Evolutionary conservation across 768 basidiomycete species (phyloP), one percentile per base, ranked within the genome.

Genomic region (Lentinula raphanica): DNA sequence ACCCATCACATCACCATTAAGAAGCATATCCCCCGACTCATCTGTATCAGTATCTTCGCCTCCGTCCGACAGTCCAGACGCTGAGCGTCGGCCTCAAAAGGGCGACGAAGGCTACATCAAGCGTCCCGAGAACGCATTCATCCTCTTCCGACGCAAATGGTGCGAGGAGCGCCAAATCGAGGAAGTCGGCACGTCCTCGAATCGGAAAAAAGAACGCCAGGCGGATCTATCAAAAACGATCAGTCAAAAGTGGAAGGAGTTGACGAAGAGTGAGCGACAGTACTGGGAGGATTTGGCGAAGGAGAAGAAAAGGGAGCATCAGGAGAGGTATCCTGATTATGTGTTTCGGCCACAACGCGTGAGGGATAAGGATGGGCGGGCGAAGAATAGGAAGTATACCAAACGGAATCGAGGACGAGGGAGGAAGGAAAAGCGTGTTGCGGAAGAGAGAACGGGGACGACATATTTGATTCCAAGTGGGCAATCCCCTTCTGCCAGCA

Each of bases 81-180:
- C 73, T 64, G 84, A 85, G 59, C 82, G 82, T 61, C 71, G 80
- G 59, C 80, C 85, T 59, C 82, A 76, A 73, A 85, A 86, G 75
- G 88, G 89, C 63, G 88, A 90, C 71, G 87, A 87, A 46, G 87
- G 87, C 70, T 91, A 91, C 67, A 83, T 91, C 76, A 89, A 90
- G 72, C 84, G 89, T 36, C 89, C 88, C 2, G 87, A 89, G 72
- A 90, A 91, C 66, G 88, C 89, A 11, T 91, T 91, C 76, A 91
- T 91, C 67, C 79, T 91, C 55, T 91, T 91, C 80, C 82, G 89
- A 54, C 81, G 88, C 63, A 84, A 86, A 65, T 88, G 86, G 71
- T 88, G 85, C 71, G 84, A 87, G 70, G 85, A 88, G 53, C 81
- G 84, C 32, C 83, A 87, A 69, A 15, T n/a, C 2, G 27, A 44